Conservation (phyloP, 495 filamentous ascomycete species). For the Cercophora sp. region DNA sequence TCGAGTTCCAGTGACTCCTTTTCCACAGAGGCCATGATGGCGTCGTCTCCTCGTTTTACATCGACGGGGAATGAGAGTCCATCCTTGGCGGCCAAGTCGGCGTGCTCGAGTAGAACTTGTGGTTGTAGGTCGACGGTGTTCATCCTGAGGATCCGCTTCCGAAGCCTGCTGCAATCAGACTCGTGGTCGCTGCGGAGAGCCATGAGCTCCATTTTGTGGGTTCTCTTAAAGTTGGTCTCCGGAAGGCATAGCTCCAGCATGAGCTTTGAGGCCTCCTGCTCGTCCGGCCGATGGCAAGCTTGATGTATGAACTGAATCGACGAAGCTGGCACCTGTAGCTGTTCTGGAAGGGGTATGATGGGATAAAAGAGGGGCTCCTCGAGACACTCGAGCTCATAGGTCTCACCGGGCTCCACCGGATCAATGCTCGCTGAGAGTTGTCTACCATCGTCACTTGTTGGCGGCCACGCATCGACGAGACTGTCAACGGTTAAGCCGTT, state of each 20-base stretch:
- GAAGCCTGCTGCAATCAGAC: slow-evolving; percentile 37
- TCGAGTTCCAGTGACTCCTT: slow-evolving; percentile 21
- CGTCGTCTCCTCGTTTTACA: background rate
- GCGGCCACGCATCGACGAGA: slow-evolving; percentile 14
- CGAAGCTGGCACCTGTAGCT: slow-evolving; percentile 18
- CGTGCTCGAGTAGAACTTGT: slow-evolving; percentile 44
- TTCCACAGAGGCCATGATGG: slow-evolving; percentile 2
- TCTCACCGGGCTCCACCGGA: slow-evolving; percentile 10
- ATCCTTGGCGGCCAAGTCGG: slow-evolving; percentile 41
- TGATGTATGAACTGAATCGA: slow-evolving; percentile 13
- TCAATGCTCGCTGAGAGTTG: slow-evolving; percentile 17
- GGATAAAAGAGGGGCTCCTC: slow-evolving; percentile 23
- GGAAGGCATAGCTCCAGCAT: slow-evolving; percentile 16
- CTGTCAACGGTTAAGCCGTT: slow-evolving; percentile 37
- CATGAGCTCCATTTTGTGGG: slow-evolving; percentile 50
- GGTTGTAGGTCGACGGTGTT: slow-evolving; percentile 30
- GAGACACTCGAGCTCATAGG: slow-evolving; percentile 14
- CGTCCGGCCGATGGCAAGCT: slow-evolving; percentile 14
- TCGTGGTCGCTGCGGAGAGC: slow-evolving; percentile 48
- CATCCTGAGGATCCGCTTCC: slow-evolving; percentile 28
- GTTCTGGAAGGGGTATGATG: no score
- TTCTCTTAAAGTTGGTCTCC: slow-evolving; percentile 8
- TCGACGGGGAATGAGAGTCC: slow-evolving; percentile 28
- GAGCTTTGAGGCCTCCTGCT: slow-evolving; percentile 8
- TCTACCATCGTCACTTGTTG: slow-evolving; percentile 7